Base-by-base conservation (phyloP, 2,329 filamentous ascomycete species). In the Alternaria arbusti region DNA sequence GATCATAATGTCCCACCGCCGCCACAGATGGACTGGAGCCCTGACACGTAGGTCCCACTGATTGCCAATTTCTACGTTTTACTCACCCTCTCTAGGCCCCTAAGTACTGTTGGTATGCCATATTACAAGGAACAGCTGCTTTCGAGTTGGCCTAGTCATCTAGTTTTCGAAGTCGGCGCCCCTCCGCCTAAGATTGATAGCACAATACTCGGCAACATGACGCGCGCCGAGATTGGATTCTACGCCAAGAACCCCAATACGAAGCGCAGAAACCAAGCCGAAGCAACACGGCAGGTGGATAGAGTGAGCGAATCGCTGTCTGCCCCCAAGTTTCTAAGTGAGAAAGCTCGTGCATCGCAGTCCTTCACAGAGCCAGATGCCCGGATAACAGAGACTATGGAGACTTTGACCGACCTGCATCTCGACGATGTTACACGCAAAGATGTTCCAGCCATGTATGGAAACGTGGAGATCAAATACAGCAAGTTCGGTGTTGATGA, bases 401-500 rank as follows among this genome's bases (percentile, higher is more conserved):
- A 91, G 61, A 85, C 88, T 0, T 79, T 95, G 63, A 87, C 88
- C n/a, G 88, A 90, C 40, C 83, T 88, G 59, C 89, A 91, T 58
- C 84, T 95, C 4, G 90, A 92, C 65, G 86, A 85, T 44, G 90
- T 91, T 67, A 87, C 91, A 59, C 91, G 93, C 67, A 88, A 91
- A 44, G 94, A 97, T 60, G 91, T 96, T 5, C 91, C 95, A 22
- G 87, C 92, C 9, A 93, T 96, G 83, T 99, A 99, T 79, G 90
- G 92, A 68, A 94, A 94, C 73, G 92, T 97, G 11, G 95, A 98
- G 79, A 99, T 99, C 82, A 97, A 97, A 78, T 99, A 98, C 83
- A 97, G 95, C 85, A 96, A 94, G 77, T 99, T 97, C 79, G 96
- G 96, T 20, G 94, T 99, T n/a, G 95, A 98, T 74, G 96, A 99